phyloP scores from a whole-genome alignment of 805 yeast genomes.

The Wickerhamiella siamensis region DNA sequence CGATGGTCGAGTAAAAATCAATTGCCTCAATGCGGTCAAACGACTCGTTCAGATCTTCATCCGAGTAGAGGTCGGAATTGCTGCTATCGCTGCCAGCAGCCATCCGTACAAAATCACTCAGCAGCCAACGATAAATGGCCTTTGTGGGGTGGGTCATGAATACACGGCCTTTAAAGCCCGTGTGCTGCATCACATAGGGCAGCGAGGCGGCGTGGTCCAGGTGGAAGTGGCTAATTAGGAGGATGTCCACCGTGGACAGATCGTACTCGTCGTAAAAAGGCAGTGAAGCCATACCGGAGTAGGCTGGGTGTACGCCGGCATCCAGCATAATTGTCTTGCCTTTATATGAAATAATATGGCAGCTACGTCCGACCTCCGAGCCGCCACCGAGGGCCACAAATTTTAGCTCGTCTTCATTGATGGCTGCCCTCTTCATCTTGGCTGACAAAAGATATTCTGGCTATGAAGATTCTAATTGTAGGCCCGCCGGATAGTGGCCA shows the following conservation, averaged over 20 bases:
- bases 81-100: conserved; percentile 33
- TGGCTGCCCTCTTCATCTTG: conserved; percentile 15
- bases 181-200: conserved; percentile 96
- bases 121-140: conserved; percentile 91
- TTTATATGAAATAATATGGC: conserved; percentile 82
- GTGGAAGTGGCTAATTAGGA: conserved; percentile 88
- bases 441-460: conserved; percentile 23
- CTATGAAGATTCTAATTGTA: conserved; percentile 21
- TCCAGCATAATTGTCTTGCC: conserved; percentile 94
- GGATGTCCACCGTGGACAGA: conserved; percentile 67
- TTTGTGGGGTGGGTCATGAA: conserved; percentile 99
- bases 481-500: conserved; percentile 27
- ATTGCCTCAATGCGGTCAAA: conserved; percentile 86
- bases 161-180: conserved; percentile 86
- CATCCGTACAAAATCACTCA: conserved; percentile 87
- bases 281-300: conserved; percentile 72
- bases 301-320: conserved; percentile 97
- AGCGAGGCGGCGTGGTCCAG: conserved; percentile 95
- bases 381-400: conserved; percentile 96
- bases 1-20: conserved; percentile 90
- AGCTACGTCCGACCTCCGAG: conserved; percentile 92
- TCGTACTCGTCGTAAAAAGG: conserved; percentile 97
- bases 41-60: conserved; percentile 76
- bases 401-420: conserved; percentile 32
- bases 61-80: conserved; percentile 50